Evolutionary conservation across 805 yeast species (phyloP).

Genomic region (Metschnikowia dekortorum): DNA sequence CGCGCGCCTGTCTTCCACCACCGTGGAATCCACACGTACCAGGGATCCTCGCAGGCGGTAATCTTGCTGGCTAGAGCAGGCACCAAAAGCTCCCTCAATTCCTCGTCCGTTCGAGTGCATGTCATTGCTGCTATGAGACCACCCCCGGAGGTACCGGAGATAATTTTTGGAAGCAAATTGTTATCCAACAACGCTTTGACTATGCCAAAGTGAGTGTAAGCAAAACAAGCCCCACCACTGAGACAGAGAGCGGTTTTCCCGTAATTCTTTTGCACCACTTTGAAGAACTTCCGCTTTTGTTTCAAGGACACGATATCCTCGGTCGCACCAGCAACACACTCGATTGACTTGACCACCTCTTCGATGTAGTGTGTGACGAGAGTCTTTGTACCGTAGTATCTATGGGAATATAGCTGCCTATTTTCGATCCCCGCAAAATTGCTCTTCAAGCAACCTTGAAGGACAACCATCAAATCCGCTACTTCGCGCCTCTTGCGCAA

Average conservation of each 20-base stretch:
- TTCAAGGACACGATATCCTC: slow-evolving; percentile 28
- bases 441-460: slow-evolving; percentile 64
- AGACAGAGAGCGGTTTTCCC: slow-evolving; percentile 71
- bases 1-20: slow-evolving; percentile 76
- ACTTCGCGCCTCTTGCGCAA: slow-evolving; percentile 27
- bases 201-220: slow-evolving; percentile 74
- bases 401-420: slow-evolving; percentile 63
- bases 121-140: slow-evolving; percentile 72
- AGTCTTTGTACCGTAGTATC: slow-evolving; percentile 70
- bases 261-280: slow-evolving; percentile 54
- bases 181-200: slow-evolving; percentile 66
- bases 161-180: slow-evolving; percentile 60
- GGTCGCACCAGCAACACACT: slow-evolving; percentile 36
- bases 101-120: slow-evolving; percentile 66
- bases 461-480: slow-evolving; percentile 48
- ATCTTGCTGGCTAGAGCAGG: slow-evolving; percentile 62
- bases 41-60: slow-evolving; percentile 65
- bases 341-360: slow-evolving; percentile 48
- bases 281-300: slow-evolving; percentile 51
- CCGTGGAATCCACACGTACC: slow-evolving; percentile 56
- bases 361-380: slow-evolving; percentile 51
- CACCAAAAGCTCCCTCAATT: slow-evolving; percentile 48
- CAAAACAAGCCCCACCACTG: slow-evolving; percentile 77
- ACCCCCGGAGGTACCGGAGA: slow-evolving; percentile 81
- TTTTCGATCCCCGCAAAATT: slow-evolving; percentile 81